Conservation (phyloP, 1,284 basidiomycete species). For the Moniliophthora roreri region DNA sequence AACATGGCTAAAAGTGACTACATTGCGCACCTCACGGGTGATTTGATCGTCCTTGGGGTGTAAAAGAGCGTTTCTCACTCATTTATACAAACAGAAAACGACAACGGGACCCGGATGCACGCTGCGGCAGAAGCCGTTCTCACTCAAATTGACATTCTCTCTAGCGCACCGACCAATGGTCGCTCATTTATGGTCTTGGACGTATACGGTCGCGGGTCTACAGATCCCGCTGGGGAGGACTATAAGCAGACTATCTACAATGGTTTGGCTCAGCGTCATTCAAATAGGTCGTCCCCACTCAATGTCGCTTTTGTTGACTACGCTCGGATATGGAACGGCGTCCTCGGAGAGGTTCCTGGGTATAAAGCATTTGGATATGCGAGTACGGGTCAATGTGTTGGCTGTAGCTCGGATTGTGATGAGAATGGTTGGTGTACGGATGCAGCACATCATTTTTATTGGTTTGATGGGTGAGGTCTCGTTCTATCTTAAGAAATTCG, state of each 20-base stretch:
- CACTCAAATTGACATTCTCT: constrained; percentile 27
- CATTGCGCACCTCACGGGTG: constrained; percentile 21
- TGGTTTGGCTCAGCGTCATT: constrained; percentile 26
- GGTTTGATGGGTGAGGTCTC: constrained; percentile 35
- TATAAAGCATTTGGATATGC: constrained; percentile 37
- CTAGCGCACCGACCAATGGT: constrained; percentile 32
- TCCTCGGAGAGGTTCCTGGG: constrained; percentile 31
- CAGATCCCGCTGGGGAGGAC: constrained; percentile 28
- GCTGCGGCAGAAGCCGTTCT: constrained; percentile 34
- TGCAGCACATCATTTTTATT: constrained; percentile 41
- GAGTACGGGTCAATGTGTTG: constrained; percentile 27
- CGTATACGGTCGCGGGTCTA: constrained; percentile 31
- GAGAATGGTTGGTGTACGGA: constrained; percentile 26
- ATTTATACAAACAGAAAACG: not conserved
- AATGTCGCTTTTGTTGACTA: constrained; percentile 37
- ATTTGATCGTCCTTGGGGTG: constrained; percentile 17
- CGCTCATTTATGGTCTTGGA: constrained; percentile 36
- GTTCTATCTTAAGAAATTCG: not conserved
- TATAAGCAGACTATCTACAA: constrained; percentile 35
- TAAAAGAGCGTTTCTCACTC: not conserved
- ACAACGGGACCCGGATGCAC: constrained; percentile 31
- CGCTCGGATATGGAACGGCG: constrained; percentile 35
- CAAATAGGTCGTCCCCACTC: constrained; percentile 16
- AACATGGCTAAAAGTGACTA: constrained; percentile 24
- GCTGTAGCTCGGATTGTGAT: constrained; percentile 12